Conservation (phyloP, 352 stramenopile species). For the Phytophthora macrochlamydospora region DNA sequence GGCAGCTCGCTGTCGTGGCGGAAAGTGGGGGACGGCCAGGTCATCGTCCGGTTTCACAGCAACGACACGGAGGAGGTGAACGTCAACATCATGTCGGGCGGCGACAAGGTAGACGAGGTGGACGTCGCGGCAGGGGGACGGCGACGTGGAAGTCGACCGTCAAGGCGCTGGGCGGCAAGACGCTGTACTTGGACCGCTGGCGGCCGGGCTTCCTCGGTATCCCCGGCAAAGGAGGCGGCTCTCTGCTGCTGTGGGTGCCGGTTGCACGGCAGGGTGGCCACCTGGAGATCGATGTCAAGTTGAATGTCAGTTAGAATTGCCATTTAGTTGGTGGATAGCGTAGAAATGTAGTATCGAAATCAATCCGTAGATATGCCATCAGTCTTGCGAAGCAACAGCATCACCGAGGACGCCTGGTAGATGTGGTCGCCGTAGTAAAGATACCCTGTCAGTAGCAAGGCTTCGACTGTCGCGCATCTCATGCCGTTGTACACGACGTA, state of each 20-base stretch:
- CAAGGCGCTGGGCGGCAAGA: conserved; percentile 32
- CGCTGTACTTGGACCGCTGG: conserved; percentile 33
- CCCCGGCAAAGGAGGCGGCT: conserved; percentile 40
- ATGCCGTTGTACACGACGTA: too few relatives aligned
- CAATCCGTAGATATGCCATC: too few relatives aligned
- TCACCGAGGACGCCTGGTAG: too few relatives aligned
- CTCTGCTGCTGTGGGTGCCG: conserved; percentile 60
- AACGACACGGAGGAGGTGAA: conserved; percentile 29
- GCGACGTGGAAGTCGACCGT: conserved; percentile 24
- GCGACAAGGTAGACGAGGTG: conserved; percentile 26
- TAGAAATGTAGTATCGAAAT: neutral
- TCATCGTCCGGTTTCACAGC: conserved; percentile 32
- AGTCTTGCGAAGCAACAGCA: too few relatives aligned
- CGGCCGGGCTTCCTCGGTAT: conserved; percentile 28
- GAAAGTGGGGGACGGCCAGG: conserved; percentile 22
- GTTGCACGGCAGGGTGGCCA: conserved; percentile 37
- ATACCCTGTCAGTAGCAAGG: too few relatives aligned
- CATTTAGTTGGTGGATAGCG: neutral
- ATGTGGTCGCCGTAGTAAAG: too few relatives aligned
- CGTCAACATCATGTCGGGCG: conserved; percentile 35
- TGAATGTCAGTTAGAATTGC: conserved; percentile 49
- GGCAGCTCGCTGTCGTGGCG: conserved; percentile 28
- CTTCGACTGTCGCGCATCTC: too few relatives aligned
- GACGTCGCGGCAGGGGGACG: conserved; percentile 21
- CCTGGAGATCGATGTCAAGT: conserved; percentile 48